These are phyloP conservation scores for Ceratocystis cubensis DNA, from an alignment of 2,329 filamentous ascomycete species.

Conservation along the genomic window DNA sequence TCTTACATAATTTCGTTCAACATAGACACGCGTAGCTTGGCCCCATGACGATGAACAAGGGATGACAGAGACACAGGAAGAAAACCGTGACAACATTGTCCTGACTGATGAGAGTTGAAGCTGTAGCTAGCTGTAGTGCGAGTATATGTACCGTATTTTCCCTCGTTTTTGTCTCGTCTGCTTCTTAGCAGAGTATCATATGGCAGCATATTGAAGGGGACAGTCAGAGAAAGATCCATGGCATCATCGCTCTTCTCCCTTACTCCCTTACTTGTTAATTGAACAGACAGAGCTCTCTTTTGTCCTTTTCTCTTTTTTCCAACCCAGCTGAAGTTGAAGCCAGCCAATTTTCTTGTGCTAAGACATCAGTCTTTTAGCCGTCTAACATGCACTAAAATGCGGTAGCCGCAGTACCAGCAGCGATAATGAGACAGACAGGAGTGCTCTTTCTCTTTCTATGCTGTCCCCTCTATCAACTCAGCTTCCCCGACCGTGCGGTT, in stretches of 20 bases:
- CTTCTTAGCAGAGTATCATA: too few relatives aligned
- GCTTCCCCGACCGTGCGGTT: not conserved
- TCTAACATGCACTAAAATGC: not conserved
- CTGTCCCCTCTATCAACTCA: not conserved
- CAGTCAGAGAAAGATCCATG: too few relatives aligned
- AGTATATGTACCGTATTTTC: not conserved
- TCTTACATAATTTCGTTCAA: not conserved
- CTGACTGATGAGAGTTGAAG: not conserved
- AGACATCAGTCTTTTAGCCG: not conserved
- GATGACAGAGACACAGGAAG: not conserved
- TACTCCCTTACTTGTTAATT: not conserved
- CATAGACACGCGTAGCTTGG: conserved; percentile 1
- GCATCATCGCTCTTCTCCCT: too few relatives aligned
- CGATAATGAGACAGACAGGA: not conserved
- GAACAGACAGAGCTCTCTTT: not conserved
- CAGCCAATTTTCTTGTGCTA: not conserved
- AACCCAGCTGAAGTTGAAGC: not conserved
- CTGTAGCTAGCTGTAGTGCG: conserved; percentile 1
- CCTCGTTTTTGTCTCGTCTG: not conserved
- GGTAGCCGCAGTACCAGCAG: not conserved
- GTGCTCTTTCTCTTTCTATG: not conserved
- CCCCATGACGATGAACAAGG: not conserved
- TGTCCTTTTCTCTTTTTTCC: not conserved
- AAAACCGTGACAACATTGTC: not conserved
- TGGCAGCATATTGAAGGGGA: too few relatives aligned